Conservation (phyloP, 1,139 yeast species). For the Arxiozyma slooffiae region DNA sequence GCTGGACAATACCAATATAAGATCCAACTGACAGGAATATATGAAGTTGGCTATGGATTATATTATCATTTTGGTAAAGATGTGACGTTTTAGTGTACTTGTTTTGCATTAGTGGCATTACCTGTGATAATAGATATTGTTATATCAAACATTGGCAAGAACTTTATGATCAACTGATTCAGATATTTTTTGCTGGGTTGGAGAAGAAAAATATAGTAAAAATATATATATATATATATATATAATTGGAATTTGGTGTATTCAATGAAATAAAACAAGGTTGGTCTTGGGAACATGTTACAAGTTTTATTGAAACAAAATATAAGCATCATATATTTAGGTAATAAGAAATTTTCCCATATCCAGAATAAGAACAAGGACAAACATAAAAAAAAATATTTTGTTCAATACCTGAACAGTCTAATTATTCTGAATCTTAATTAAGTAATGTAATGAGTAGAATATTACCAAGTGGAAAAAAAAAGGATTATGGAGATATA, state of each 20-base stretch:
- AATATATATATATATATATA: too few relatives aligned
- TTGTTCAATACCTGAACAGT: neutral
- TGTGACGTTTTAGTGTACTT: constrained; percentile 74
- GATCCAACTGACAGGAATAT: constrained; percentile 56
- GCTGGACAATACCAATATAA: constrained; percentile 60
- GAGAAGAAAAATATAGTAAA: constrained; percentile 65
- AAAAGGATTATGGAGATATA: neutral
- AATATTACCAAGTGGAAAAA: neutral
- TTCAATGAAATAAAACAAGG: constrained; percentile 67
- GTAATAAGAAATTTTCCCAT: neutral
- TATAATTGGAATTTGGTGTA: constrained; percentile 63
- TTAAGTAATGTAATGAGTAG: neutral
- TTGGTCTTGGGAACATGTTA: constrained; percentile 52
- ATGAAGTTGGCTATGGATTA: constrained; percentile 63
- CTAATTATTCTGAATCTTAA: neutral
- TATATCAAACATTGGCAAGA: constrained; percentile 46
- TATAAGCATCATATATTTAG: constrained; percentile 21
- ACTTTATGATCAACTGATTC: constrained; percentile 62
- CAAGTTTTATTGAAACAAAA: constrained; percentile 24
- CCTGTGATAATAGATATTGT: constrained; percentile 61
- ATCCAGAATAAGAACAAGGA: constrained; percentile 9
- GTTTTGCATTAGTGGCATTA: constrained; percentile 46
- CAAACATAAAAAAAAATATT: constrained; percentile 36
- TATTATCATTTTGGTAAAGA: constrained; percentile 66
- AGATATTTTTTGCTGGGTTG: constrained; percentile 63